Evolutionary conservation across 1,284 basidiomycete species (phyloP), one percentile per base, ranked within the genome.

Genomic region (Termitomyces sp.): DNA sequence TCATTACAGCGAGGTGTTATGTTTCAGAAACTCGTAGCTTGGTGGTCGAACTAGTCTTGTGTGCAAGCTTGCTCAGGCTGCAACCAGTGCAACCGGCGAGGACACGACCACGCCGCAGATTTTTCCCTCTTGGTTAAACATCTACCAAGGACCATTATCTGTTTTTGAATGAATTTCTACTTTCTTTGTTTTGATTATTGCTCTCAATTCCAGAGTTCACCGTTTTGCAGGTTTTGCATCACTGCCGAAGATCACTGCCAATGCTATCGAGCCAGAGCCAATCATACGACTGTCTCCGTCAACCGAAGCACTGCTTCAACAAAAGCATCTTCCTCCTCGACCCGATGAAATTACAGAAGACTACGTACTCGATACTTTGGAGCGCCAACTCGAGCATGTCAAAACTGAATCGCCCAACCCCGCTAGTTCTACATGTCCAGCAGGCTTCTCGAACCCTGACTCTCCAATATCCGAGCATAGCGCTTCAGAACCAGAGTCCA

Each of bases 331-430:
- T 6, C 83, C 86, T n/a, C 79, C 83, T 1, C 72, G 72, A 18
- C 82, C 83, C 0, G 66, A 72, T 26, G 82, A 86, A 56, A 81
- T 84, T 41, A 72, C 75, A 0, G 81, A 85, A 28, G 81, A 84
- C 51, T 73, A 72, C 13, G 83, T 85, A 37, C 62, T 79, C 5
- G 71, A 77, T 46, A 71, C 68, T 1, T 70, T 86, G 0, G 79
- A 80, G 40, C 71, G 70, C 13, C 69, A 75, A 54, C 71, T 83
- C 33, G 70, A 68, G 37, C 66, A 55, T 18, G 66, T 63, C 31
- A 66, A 65, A 24, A 44, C 31, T 52, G 55, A 69, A 60, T 54
- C 55, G 48, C 10, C 7, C 24, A 30, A 28, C 21, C 4, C 5
- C 13, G 3, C 46, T 40, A 14, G 19, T 31, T 40, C 14, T 2